phyloP scores from a whole-genome alignment of 352 stramenopile species.

The Pythium guiyangense region DNA sequence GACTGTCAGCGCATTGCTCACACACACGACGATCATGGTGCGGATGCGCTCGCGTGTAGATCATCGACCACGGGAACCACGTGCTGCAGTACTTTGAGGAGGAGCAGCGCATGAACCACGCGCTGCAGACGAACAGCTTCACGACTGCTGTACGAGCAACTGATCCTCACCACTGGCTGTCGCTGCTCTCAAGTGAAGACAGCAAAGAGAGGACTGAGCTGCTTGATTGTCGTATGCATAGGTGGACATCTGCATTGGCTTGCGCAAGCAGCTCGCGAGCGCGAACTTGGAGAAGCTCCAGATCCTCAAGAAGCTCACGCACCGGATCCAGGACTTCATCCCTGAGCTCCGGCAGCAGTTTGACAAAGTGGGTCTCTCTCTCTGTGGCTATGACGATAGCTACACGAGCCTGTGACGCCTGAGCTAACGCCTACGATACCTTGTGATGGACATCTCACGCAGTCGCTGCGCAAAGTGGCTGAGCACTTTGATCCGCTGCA shows the following conservation, averaged over 20 bases:
- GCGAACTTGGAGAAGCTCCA: conserved; percentile 43
- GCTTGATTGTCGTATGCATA: conserved; percentile 9
- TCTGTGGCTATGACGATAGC: background rate
- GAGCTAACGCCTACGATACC: background rate
- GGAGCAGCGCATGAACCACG: conserved; percentile 71
- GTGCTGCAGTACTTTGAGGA: conserved; percentile 66
- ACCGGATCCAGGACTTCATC: conserved; percentile 73
- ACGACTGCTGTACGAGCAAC: conserved; percentile 48
- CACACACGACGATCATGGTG: background rate
- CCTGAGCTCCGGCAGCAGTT: conserved; percentile 67
- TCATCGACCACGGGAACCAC: conserved; percentile 41
- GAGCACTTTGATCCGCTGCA: conserved; percentile 58
- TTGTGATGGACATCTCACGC: background rate
- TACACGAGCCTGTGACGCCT: background rate
- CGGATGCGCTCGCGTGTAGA: conserved; percentile 23
- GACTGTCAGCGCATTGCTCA: background rate
- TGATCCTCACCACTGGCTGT: background rate
- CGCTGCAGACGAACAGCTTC: conserved; percentile 56
- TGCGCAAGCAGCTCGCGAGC: conserved; percentile 43
- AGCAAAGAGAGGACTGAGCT: no score
- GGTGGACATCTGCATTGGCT: conserved; percentile 68
- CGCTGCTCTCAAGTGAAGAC: no score
- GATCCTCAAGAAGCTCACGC: conserved; percentile 53
- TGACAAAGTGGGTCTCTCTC: conserved; percentile 39
- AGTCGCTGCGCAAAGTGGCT: conserved; percentile 74